Evolutionary conservation across 257 asterid genomes (phyloP).

Genomic region (Asclepias syriaca): DNA sequence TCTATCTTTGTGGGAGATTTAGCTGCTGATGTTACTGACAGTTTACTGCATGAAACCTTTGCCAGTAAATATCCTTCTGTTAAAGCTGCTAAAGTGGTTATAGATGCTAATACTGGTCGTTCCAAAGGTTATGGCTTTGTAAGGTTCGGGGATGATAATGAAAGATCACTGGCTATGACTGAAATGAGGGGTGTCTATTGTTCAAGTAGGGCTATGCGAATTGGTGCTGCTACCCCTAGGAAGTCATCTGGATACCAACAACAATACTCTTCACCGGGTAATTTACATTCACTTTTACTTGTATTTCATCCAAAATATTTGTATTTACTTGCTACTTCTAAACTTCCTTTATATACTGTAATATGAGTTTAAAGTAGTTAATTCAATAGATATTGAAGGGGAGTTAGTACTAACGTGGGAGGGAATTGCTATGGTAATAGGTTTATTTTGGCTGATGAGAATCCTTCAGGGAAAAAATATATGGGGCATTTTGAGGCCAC

Average conservation of each 20-base stretch:
- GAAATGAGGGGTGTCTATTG: slow-evolving; percentile 86
- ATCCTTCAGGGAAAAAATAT: background rate
- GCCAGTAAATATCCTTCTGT: slow-evolving; percentile 68
- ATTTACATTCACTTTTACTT: background rate
- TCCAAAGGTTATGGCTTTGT: slow-evolving; percentile 94
- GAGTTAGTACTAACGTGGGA: too few species aligned
- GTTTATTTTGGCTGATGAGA: background rate
- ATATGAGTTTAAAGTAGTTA: background rate
- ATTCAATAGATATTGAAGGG: background rate
- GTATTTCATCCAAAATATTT: background rate
- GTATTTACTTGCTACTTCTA: background rate
- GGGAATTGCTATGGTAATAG: background rate
- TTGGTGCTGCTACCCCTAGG: slow-evolving; percentile 87
- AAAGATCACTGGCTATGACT: slow-evolving; percentile 77
- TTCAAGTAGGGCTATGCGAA: slow-evolving; percentile 88
- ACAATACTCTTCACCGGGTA: slow-evolving; percentile 74
- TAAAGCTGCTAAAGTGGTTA: slow-evolving; percentile 87
- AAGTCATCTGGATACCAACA: slow-evolving; percentile 71
- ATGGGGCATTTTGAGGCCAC: background rate
- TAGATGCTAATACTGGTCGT: slow-evolving; percentile 80
- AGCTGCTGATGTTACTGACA: slow-evolving; percentile 90
- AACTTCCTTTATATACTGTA: background rate
- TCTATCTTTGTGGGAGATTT: slow-evolving; percentile 92
- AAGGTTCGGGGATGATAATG: slow-evolving; percentile 87
- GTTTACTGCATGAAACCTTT: slow-evolving; percentile 74